These are phyloP conservation scores for Chaetomium globosum DNA, from an alignment of 2,329 filamentous ascomycete species.

Conservation along the genomic window DNA sequence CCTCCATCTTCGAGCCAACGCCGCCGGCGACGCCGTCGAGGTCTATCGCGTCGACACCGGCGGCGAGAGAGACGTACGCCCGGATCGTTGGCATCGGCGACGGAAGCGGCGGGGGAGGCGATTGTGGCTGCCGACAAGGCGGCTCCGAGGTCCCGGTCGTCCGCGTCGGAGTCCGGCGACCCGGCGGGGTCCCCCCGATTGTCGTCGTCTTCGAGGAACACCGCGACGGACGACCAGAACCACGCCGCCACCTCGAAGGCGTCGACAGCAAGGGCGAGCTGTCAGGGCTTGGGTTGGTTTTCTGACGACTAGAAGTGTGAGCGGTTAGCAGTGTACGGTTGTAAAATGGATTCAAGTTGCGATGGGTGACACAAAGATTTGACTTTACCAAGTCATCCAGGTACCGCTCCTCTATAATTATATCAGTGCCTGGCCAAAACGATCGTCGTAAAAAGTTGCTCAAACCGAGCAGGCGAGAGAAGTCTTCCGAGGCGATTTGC, in stretches of 20 bases:
- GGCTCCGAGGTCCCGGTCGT: background rate
- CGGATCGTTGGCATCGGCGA: slow-evolving; percentile 2
- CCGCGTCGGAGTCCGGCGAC: background rate
- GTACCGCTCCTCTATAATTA: slow-evolving; percentile 4
- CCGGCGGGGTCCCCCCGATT: background rate
- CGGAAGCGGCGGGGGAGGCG: background rate
- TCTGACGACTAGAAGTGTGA: background rate
- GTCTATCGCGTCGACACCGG: slow-evolving; percentile 7
- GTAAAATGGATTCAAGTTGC: background rate
- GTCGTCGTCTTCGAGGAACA: slow-evolving; percentile 17
- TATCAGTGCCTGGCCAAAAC: slow-evolving; percentile 20
- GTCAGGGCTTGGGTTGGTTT: slow-evolving; percentile 3
- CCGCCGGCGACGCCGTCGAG: slow-evolving; percentile 25
- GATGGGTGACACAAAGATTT: background rate
- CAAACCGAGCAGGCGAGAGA: slow-evolving; percentile 2
- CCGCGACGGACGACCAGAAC: slow-evolving; percentile 19
- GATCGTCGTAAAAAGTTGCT: slow-evolving; percentile 12
- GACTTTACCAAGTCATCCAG: slow-evolving; percentile 4
- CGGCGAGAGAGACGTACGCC: background rate
- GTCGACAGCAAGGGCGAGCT: slow-evolving; percentile 21
- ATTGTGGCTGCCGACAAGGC: background rate
- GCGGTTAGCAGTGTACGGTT: background rate
- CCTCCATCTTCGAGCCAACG: background rate
- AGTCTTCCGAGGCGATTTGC: background rate
- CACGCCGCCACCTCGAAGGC: slow-evolving; percentile 17